Conservation (phyloP, 2,329 filamentous ascomycete genomes). For the Penicillium thymicola region DNA sequence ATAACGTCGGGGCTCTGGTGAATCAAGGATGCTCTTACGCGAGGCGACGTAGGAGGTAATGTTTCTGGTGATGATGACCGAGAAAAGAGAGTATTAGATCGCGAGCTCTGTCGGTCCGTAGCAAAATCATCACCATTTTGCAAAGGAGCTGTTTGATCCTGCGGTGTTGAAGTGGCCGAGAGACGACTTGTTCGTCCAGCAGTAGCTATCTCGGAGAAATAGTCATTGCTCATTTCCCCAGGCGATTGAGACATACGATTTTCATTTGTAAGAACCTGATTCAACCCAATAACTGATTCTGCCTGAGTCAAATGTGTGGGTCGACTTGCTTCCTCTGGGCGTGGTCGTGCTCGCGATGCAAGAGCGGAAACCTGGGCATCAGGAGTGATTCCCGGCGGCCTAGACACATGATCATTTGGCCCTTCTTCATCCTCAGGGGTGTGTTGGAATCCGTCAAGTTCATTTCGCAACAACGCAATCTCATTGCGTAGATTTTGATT, state of each 20-base stretch:
- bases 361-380: conserved; percentile 12
- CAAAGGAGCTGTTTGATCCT: conserved; percentile 11
- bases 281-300: conserved; percentile 10
- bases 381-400: conserved; percentile 17
- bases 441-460: conserved; percentile 23
- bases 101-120: conserved; percentile 30
- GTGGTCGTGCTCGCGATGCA: conserved; percentile 3
- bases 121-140: conserved; percentile 9
- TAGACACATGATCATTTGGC: conserved; percentile 10
- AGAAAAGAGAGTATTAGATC: conserved; percentile 42
- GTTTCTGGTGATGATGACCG: conserved; percentile 39
- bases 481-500: conserved; percentile 30
- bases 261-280: conserved; percentile 30
- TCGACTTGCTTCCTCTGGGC: conserved; percentile 11
- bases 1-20: conserved; percentile 44
- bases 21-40: conserved; percentile 42
- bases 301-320: conserved; percentile 8
- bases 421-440: conserved; percentile 11
- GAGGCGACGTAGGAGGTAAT: conserved; percentile 42
- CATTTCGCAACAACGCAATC: conserved; percentile 32
- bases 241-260: conserved; percentile 40
- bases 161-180: conserved; percentile 13
- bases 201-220: conserved; percentile 29
- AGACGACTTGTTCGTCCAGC: conserved; percentile 22
- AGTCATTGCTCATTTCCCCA: conserved; percentile 35